phyloP scores from a whole-genome alignment of 441 rosid species.

The Erysimum cheiri region DNA sequence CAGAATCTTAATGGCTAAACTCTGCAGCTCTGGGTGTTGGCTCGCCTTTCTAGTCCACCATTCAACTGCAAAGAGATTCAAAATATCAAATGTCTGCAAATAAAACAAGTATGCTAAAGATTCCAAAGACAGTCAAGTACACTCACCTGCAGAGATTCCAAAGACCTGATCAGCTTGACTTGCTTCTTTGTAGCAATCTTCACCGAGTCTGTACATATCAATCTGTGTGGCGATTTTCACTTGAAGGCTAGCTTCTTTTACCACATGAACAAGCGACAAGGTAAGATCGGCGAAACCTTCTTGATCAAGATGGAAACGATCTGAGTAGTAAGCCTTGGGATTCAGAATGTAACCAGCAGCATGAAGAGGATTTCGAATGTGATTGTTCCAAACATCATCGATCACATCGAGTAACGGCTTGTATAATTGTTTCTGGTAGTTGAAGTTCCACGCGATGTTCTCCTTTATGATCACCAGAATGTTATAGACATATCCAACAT shows the following conservation, averaged over 20 bases:
- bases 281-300: conserved; percentile 56
- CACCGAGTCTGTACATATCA: conserved; percentile 46
- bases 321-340: conserved; percentile 59
- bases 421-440: conserved; percentile 40
- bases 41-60: conserved; percentile 60
- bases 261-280: conserved; percentile 48
- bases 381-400: conserved; percentile 61
- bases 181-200: conserved; percentile 53
- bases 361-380: conserved; percentile 64
- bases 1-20: conserved; percentile 51
- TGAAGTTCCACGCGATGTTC: conserved; percentile 43
- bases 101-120: conserved; percentile 8
- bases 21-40: conserved; percentile 53
- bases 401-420: conserved; percentile 57
- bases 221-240: conserved; percentile 50
- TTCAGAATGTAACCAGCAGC: conserved; percentile 66
- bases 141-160: conserved; percentile 52
- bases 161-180: conserved; percentile 41
- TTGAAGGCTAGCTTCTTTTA: conserved; percentile 38
- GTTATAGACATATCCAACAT: conserved; percentile 55
- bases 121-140: background rate
- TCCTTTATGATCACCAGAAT: conserved; percentile 59
- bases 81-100: background rate
- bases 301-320: conserved; percentile 48
- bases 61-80: conserved; percentile 41